These are phyloP conservation scores for Linnemannia hyalina DNA, from an alignment of 192 early-diverging fungal species.

Conservation along the genomic window DNA sequence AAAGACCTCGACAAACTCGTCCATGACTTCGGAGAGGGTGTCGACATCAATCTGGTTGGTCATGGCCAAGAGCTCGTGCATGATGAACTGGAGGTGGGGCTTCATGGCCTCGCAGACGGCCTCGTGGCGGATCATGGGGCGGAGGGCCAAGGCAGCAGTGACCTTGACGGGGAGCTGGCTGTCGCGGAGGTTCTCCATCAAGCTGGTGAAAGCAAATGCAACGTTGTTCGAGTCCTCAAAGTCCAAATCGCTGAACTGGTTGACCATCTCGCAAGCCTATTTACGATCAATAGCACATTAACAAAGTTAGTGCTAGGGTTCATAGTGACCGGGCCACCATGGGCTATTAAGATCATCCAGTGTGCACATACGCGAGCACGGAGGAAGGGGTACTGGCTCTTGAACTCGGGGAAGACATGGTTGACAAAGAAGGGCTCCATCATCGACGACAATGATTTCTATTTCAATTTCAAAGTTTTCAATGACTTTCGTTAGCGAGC, in stretches of 20 bases:
- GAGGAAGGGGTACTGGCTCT: slow-evolving; percentile 84
- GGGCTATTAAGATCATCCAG: not conserved
- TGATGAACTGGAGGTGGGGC: slow-evolving; percentile 86
- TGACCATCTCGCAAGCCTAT: slow-evolving; percentile 65
- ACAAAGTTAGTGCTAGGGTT: not conserved
- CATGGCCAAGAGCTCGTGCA: slow-evolving; percentile 88
- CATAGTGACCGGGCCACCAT: no score
- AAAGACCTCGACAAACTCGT: slow-evolving; percentile 93
- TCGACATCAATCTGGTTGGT: slow-evolving; percentile 96
- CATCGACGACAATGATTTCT: slow-evolving; percentile 77
- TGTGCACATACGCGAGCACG: slow-evolving; percentile 75
- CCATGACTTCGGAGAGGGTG: slow-evolving; percentile 87
- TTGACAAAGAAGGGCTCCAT: slow-evolving; percentile 90
- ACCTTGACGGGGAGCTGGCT: slow-evolving; percentile 90
- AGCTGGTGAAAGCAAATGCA: slow-evolving; percentile 58
- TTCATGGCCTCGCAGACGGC: slow-evolving; percentile 78
- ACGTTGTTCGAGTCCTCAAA: slow-evolving; percentile 71
- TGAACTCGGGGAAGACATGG: slow-evolving; percentile 94
- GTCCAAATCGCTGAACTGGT: slow-evolving; percentile 71
- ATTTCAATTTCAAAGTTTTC: not conserved
- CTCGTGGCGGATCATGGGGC: slow-evolving; percentile 83
- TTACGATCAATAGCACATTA: not conserved
- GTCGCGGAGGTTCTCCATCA: slow-evolving; percentile 80
- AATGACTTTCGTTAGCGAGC: not conserved
- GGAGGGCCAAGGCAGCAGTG: slow-evolving; percentile 85